Base-by-base conservation (phyloP, 768 basidiomycete species). In the Auricularia sp. region DNA sequence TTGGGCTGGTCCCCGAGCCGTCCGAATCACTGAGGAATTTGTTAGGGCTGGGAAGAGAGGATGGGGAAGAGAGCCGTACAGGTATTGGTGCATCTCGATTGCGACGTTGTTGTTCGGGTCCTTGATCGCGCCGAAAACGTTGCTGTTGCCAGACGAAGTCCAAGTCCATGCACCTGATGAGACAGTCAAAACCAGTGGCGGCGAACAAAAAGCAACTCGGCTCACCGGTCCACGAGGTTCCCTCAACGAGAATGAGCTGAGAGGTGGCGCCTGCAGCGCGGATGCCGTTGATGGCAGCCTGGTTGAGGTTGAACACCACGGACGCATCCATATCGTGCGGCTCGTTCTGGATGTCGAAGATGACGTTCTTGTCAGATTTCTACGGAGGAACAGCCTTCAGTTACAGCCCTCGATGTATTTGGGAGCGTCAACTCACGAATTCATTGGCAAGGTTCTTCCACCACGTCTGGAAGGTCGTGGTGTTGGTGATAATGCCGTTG, bases 81-180 rank as follows among this genome's bases (percentile, higher is more conserved):
- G 84, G 76, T 87, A 87, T 71, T 87, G 84, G 72, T 87, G 85
- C 83, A 86, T 86, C 71, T 87, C 83, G 67, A 85, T 82, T 39
- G 83, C 85, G 65, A 82, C 70, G 72, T 86, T 86, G 77, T 85
- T 84, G 75, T 80, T 80, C 62, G 85, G 84, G 69, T 87, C 85
- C 56, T 74, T 77, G 74, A 87, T 78, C 29, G 75, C 75, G 21
- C 74, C 77, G 71, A 85, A 85, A 59, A 75, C 83, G 14, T 73
- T 78, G 45, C 76, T 73, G 72, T 86, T 85, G n/a, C 85, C 84
- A 24, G 83, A 84, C 24, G 79, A 77, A 7, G 74, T 76, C 84
- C 84, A 85, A 13, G 82, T 80, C 65, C 65, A 65, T 21, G 65
- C 65, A 44, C 65, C 64, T n/a, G 34, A 63, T 37, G 39, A 56